Conservation (phyloP, 148 eudicot species). For the Vaccinium corymbosum region DNA sequence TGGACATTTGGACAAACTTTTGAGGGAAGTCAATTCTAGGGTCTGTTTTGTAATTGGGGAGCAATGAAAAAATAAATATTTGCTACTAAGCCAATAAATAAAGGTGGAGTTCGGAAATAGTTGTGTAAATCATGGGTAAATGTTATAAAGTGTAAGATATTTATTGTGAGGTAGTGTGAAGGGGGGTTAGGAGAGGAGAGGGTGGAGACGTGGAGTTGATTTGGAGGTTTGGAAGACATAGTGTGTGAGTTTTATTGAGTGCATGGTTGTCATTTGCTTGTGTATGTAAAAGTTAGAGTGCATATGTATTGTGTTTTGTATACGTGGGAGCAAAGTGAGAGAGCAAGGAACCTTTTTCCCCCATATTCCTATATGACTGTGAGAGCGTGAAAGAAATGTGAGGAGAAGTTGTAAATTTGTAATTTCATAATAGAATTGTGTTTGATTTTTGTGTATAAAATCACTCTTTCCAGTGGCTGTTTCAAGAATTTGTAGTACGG, state of each 20-base stretch:
- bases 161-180: too few species aligned
- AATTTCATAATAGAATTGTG: not conserved
- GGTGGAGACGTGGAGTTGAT: not conserved
- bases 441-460: not conserved
- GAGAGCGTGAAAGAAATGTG: not conserved
- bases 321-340: not conserved
- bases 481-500: too few species aligned
- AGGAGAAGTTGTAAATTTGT: too few species aligned
- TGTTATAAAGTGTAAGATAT: too few species aligned
- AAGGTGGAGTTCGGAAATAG: too few species aligned
- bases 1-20: slow-evolving; percentile 39
- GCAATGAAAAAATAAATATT: not conserved
- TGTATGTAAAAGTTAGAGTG: too few species aligned
- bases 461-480: not conserved
- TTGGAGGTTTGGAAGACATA: too few species aligned
- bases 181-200: not conserved
- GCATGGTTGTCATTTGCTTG: too few species aligned
- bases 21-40: slow-evolving; percentile 25
- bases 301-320: not conserved
- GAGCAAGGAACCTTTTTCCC: too few species aligned
- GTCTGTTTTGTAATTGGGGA: not conserved
- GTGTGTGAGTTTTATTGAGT: too few species aligned
- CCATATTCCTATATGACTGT: too few species aligned
- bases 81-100: not conserved
- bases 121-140: too few species aligned